Evolutionary conservation across 2,329 filamentous ascomycete species (phyloP).

Genomic region (Coniosporium tulheliwenetii): DNA sequence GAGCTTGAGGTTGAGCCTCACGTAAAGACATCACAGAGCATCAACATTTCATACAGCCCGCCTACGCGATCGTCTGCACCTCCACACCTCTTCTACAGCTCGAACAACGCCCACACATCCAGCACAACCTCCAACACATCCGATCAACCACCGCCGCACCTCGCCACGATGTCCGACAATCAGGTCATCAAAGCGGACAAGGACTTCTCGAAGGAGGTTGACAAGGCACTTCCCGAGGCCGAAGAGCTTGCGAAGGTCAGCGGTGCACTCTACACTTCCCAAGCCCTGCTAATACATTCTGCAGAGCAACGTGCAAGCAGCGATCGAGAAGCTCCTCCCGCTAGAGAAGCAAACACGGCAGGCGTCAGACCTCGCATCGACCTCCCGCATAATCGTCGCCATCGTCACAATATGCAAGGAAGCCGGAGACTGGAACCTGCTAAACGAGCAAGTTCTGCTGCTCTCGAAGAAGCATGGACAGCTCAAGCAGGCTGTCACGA

Average conservation of each 20-base stretch:
- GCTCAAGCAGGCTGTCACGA: conserved; percentile 96
- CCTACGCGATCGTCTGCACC: too few species aligned
- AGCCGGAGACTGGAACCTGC: conserved; percentile 77
- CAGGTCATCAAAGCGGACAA: conserved; percentile 81
- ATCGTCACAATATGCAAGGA: conserved; percentile 94
- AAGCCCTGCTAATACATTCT: conserved; percentile 9
- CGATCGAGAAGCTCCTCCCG: conserved; percentile 80
- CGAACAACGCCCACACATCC: too few species aligned
- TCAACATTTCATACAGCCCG: too few species aligned
- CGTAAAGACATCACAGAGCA: too few species aligned
- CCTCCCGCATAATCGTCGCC: conserved; percentile 70
- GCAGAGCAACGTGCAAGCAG: conserved; percentile 63
- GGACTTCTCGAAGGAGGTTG: conserved; percentile 95
- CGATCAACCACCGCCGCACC: too few species aligned
- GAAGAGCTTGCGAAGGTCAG: conserved; percentile 74
- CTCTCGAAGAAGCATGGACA: conserved; percentile 99
- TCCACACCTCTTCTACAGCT: too few species aligned
- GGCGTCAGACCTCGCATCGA: conserved; percentile 90
- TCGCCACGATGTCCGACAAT: conserved; percentile 56
- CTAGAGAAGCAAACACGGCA: conserved; percentile 97
- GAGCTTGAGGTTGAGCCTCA: too few species aligned
- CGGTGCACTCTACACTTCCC: not conserved
- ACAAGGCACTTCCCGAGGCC: conserved; percentile 79
- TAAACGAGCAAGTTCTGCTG: conserved; percentile 92
- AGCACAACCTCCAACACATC: too few species aligned